Conservation (phyloP, 306 rosid genomes). For the Rosa persica region DNA sequence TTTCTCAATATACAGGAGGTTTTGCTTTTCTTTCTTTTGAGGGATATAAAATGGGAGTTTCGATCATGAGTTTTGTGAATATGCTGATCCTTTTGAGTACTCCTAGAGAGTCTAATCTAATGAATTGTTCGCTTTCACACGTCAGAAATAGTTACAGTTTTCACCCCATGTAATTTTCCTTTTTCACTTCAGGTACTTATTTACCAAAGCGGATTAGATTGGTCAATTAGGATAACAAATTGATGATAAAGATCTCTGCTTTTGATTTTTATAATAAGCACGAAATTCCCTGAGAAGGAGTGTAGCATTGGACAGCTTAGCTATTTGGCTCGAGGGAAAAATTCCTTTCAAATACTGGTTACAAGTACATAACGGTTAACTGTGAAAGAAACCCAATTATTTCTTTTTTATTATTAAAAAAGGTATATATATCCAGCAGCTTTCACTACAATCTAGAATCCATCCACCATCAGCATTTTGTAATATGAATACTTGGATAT, state of each 20-base stretch:
- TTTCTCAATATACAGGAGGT: not conserved
- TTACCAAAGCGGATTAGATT: not conserved
- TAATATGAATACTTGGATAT: not conserved
- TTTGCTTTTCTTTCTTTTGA: not conserved
- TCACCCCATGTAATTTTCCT: not conserved
- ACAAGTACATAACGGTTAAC: not conserved
- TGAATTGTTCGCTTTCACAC: not conserved
- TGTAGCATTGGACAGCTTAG: not conserved
- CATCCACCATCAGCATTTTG: not conserved
- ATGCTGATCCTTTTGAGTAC: not conserved
- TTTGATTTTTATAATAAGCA: not conserved
- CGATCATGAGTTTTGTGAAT: not conserved
- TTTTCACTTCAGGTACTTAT: not conserved
- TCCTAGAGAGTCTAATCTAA: not conserved
- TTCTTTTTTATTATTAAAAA: not conserved
- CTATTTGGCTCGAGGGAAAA: not conserved
- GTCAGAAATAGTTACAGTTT: not conserved
- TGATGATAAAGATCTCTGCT: not conserved
- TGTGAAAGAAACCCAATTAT: not conserved
- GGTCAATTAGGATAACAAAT: not conserved
- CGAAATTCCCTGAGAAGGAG: not conserved
- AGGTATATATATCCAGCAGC: not conserved
- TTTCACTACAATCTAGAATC: not conserved
- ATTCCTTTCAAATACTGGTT: not conserved
- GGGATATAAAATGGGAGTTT: not conserved